These are phyloP conservation scores for Yarrowia sp. DNA, from an alignment of 805 yeast genomes.

Conservation along the genomic window DNA sequence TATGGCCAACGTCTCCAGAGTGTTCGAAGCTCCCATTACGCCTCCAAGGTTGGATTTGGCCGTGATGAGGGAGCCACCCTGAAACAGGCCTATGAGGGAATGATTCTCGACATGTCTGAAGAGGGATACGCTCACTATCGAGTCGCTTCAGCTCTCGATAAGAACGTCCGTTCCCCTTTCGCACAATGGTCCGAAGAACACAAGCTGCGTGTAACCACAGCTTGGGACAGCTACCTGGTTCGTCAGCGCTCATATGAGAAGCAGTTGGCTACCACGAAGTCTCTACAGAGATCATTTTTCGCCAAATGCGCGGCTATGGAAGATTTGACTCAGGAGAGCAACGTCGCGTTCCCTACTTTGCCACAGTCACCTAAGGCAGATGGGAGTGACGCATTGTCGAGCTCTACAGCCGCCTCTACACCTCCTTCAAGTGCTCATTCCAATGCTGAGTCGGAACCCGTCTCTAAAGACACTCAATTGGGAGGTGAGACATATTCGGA, in stretches of 20 bases:
- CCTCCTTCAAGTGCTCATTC: slow-evolving; percentile 16
- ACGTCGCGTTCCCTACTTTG: slow-evolving; percentile 35
- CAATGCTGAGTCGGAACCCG: not conserved
- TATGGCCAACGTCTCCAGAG: slow-evolving; percentile 64
- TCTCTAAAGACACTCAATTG: not conserved
- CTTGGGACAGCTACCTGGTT: slow-evolving; percentile 58
- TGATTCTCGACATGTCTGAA: slow-evolving; percentile 57
- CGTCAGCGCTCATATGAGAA: slow-evolving; percentile 60
- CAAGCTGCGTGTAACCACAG: slow-evolving; percentile 63
- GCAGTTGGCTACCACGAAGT: slow-evolving; percentile 55
- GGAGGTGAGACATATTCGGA: slow-evolving; percentile 51
- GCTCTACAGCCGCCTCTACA: slow-evolving; percentile 1
- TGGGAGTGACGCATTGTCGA: not conserved
- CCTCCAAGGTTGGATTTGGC: slow-evolving; percentile 53
- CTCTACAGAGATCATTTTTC: slow-evolving; percentile 66
- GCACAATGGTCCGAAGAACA: slow-evolving; percentile 74
- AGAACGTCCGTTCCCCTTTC: slow-evolving; percentile 69
- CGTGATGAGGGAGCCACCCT: slow-evolving; percentile 66
- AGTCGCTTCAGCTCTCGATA: slow-evolving; percentile 64
- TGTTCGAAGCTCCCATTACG: slow-evolving; percentile 52
- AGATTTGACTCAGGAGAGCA: slow-evolving; percentile 49
- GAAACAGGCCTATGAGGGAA: slow-evolving; percentile 61
- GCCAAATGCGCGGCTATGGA: slow-evolving; percentile 74
- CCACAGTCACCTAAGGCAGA: slow-evolving; percentile 34
- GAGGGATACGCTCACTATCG: slow-evolving; percentile 64